phyloP scores from a whole-genome alignment of 495 filamentous ascomycete genomes.

The Penicillium maclennaniae region DNA sequence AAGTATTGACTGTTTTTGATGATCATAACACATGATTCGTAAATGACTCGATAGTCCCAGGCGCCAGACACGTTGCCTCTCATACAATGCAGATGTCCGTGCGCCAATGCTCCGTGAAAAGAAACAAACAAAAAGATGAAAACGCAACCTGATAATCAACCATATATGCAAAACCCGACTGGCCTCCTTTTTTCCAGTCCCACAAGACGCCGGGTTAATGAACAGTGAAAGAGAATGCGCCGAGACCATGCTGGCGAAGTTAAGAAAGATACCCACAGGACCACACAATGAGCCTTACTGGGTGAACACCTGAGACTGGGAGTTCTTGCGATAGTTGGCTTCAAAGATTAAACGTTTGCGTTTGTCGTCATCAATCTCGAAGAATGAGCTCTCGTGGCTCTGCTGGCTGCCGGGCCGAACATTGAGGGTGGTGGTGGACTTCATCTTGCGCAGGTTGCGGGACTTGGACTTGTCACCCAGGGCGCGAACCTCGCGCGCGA shows the following conservation, averaged over 20 bases:
- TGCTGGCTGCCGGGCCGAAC: constrained; percentile 25
- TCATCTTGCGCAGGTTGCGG: constrained; percentile 48
- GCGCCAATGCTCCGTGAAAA: constrained; percentile 16
- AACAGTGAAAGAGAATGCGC: constrained; percentile 1
- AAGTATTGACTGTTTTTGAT: not conserved
- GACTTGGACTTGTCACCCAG: constrained; percentile 32
- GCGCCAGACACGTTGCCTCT: constrained; percentile 15
- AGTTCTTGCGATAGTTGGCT: constrained; percentile 41
- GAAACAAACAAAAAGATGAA: constrained; percentile 1
- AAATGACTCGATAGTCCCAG: constrained; percentile 3
- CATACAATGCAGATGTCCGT: constrained; percentile 13
- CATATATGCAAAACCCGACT: constrained; percentile 14
- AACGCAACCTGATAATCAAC: constrained; percentile 2
- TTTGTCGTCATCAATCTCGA: constrained; percentile 49
- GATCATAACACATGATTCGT: constrained; percentile 19
- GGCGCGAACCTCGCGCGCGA: constrained; percentile 55
- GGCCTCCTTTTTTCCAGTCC: constrained; percentile 10
- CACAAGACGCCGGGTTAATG: constrained; percentile 9
- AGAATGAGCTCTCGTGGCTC: constrained; percentile 31
- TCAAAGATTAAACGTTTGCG: constrained; percentile 48
- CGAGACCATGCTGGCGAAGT: constrained; percentile 3
- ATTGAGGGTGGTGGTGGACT: constrained; percentile 38
- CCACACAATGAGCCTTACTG: not conserved
- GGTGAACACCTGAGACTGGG: constrained; percentile 26
- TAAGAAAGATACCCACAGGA: not conserved